Evolutionary conservation across 164 flowering plant species (phyloP), one percentile per base, ranked within the genome.

Genomic region (Chloranthus sessilifolius): DNA sequence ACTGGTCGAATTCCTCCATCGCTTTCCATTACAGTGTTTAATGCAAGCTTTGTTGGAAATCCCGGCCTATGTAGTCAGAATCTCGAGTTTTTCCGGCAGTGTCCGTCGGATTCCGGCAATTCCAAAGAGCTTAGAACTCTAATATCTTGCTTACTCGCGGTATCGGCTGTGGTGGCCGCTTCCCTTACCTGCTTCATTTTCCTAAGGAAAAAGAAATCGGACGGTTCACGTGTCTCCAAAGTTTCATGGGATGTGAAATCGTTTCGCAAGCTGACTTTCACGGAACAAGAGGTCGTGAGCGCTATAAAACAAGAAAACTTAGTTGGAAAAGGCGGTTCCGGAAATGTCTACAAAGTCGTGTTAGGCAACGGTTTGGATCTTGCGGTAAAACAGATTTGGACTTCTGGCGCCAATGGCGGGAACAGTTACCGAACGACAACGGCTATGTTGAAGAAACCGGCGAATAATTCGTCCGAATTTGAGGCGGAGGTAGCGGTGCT

Each of bases 291-390:
- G 58, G 79, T 89, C 58, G 63, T 83, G 37, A 80, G 74, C 51
- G 66, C 78, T 8, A 73, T 89, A 40, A 80, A 76, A 26, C 63
- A 64, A 19, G 90, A 86, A 47, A 89, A 89, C 59, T 31, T 83
- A 28, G 79, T 89, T 5, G 97, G 97, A 2, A 74, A 68, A 52
- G 95, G 97, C 1, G 97, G 97, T 1, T 86, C 88, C 0, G 97
- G 97, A 0, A 69, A 71, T n/a, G 95, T 89, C 4, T 86, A 86
- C 64, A 61, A 43, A 37, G 94, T 79, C 4, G 7, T 9, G 0
- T 63, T 82, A 16, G 36, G 52, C 0, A 69, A 68, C 50, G 91
- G 85, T 5, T 67, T 58, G 30, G 72, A 59, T 23, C 58, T 83
- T 0, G 95, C 89, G 0, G 95, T 87, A 53, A 87, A 83, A 50